Conservation (phyloP, 1,284 basidiomycete genomes). For the Acaromyces ingoldii region DNA sequence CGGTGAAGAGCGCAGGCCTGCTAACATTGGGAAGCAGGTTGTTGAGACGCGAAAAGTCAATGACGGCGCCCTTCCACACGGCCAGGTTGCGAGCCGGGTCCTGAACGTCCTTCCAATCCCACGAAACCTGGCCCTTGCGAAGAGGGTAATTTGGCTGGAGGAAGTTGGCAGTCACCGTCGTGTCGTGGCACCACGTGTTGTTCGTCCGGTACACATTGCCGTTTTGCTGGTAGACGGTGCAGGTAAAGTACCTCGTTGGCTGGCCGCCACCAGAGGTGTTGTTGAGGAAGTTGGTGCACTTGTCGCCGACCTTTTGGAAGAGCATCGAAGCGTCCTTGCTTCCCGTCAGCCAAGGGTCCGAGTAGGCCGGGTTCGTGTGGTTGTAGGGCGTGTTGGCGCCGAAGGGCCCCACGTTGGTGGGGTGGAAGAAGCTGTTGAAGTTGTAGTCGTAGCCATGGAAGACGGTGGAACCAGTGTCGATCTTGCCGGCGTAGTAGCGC, state of each 20-base stretch:
- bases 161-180: slow-evolving; percentile 19
- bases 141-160: slow-evolving; percentile 18
- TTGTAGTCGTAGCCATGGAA: slow-evolving; percentile 92
- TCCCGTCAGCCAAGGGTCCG: slow-evolving; percentile 68
- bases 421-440: slow-evolving; percentile 65
- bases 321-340: slow-evolving; percentile 87
- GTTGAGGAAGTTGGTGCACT: slow-evolving; percentile 73
- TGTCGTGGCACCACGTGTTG: slow-evolving; percentile 32
- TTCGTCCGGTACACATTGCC: slow-evolving; percentile 56
- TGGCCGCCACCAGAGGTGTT: slow-evolving; percentile 40
- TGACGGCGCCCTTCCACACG: slow-evolving; percentile 83
- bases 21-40: slow-evolving; percentile 63
- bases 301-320: slow-evolving; percentile 83
- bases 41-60: slow-evolving; percentile 77
- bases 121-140: slow-evolving; percentile 74
- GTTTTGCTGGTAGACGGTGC: slow-evolving; percentile 76
- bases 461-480: slow-evolving; percentile 75
- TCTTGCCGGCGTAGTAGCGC: slow-evolving; percentile 71
- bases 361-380: slow-evolving; percentile 72
- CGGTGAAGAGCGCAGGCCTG: slow-evolving; percentile 70
- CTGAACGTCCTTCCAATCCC: slow-evolving; percentile 79
- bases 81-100: slow-evolving; percentile 71
- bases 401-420: slow-evolving; percentile 33
- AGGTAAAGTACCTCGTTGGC: slow-evolving; percentile 82
- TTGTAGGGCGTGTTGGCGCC: slow-evolving; percentile 63